phyloP scores from a whole-genome alignment of 139 green algal species.

The Auxenochlorella protothecoides region DNA sequence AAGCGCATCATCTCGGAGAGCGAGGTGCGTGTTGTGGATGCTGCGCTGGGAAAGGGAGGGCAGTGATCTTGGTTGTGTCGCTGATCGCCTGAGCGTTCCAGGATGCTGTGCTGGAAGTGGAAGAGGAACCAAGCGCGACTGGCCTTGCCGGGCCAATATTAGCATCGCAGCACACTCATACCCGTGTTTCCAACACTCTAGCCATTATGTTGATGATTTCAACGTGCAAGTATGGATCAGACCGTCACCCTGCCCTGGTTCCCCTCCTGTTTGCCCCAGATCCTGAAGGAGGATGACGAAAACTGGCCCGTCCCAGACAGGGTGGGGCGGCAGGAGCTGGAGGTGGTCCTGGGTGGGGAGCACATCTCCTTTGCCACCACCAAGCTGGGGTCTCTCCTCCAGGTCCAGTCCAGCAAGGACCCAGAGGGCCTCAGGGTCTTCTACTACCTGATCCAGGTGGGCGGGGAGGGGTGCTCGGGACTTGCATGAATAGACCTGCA shows the following conservation, averaged over 20 bases:
- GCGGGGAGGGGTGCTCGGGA: not conserved
- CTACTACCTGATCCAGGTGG: slow-evolving; percentile 94
- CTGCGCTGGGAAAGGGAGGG: too few relatives aligned
- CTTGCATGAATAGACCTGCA: too few relatives aligned
- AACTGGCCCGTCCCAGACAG: slow-evolving; percentile 88
- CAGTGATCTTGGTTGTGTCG: not conserved
- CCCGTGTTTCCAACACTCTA: too few relatives aligned
- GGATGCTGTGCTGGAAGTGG: not conserved
- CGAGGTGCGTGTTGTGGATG: slow-evolving; percentile 46
- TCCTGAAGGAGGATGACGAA: slow-evolving; percentile 93
- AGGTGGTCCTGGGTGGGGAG: slow-evolving; percentile 82
- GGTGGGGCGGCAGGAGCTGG: slow-evolving; percentile 89
- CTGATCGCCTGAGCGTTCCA: not conserved
- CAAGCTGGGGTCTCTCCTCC: slow-evolving; percentile 88
- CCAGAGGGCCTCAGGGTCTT: slow-evolving; percentile 91
- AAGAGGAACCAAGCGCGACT: too few relatives aligned
- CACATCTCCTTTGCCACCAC: slow-evolving; percentile 95
- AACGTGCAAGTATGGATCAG: too few relatives aligned
- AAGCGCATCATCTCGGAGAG: slow-evolving; percentile 83
- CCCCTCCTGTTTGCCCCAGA: slow-evolving; percentile 31
- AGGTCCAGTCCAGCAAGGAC: slow-evolving; percentile 92
- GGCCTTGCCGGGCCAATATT: too few relatives aligned
- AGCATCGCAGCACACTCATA: too few relatives aligned
- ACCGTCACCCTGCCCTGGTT: not conserved
- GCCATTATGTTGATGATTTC: not conserved